These are phyloP conservation scores for Eragrostis curvula DNA, from an alignment of 176 grass and related monocot genomes.

Conservation along the genomic window DNA sequence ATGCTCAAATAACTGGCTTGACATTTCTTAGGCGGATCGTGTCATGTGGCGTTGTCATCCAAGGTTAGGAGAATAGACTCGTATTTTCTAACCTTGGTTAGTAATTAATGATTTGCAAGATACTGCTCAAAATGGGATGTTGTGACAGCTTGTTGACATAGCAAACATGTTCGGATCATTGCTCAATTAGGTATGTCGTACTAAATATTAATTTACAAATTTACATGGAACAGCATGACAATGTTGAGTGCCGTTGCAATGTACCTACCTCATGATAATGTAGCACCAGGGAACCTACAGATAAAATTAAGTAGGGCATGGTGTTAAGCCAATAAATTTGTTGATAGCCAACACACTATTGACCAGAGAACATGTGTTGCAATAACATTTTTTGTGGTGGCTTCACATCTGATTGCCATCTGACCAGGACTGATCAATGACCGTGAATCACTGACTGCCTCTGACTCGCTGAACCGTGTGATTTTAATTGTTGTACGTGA, in stretches of 20 bases:
- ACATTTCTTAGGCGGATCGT: neutral
- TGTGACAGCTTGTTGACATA: conserved; percentile 13
- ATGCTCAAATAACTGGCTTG: neutral
- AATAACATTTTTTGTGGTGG: too few species aligned
- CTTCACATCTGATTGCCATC: too few species aligned
- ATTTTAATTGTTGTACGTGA: too few species aligned
- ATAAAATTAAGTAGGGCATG: neutral
- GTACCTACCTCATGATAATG: neutral
- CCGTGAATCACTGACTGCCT: too few species aligned
- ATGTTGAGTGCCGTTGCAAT: neutral
- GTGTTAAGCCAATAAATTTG: neutral
- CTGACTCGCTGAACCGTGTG: too few species aligned
- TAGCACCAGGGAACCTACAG: neutral
- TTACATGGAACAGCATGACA: neutral
- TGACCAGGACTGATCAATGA: too few species aligned
- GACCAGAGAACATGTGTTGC: neutral
- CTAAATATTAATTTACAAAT: conserved; percentile 5
- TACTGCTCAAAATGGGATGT: neutral
- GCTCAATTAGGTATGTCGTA: neutral
- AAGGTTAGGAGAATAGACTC: neutral
- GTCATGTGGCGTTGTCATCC: conserved; percentile 8
- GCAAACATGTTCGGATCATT: neutral
- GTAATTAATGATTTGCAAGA: neutral
- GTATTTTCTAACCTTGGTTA: neutral
- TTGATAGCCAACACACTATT: neutral